These are phyloP conservation scores for Cryptosporidium andersoni DNA, from an alignment of 169 alveolate species.

Conservation along the genomic window DNA sequence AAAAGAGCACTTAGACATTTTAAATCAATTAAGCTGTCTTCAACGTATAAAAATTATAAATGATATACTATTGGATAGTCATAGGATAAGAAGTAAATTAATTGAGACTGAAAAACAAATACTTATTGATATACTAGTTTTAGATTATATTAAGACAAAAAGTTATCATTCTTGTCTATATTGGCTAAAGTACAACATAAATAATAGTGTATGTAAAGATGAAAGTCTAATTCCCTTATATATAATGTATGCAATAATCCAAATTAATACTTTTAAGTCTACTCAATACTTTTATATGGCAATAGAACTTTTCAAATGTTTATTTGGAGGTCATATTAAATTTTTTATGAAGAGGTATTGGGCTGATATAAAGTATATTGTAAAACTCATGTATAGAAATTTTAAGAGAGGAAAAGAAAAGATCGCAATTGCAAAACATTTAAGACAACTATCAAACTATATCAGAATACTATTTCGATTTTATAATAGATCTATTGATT, in stretches of 20 bases:
- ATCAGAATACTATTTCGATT: background rate
- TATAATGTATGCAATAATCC: conserved; percentile 7
- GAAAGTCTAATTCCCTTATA: conserved; percentile 26
- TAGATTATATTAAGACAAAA: conserved; percentile 1
- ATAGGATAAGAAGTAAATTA: background rate
- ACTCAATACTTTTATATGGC: conserved; percentile 5
- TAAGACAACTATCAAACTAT: background rate
- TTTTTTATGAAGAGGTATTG: conserved; percentile 58
- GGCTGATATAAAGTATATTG: conserved; percentile 17
- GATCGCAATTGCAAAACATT: background rate
- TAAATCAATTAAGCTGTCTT: background rate
- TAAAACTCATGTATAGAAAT: background rate
- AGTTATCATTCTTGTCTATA: conserved; percentile 2
- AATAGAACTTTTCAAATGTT: background rate
- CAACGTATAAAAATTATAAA: conserved; percentile 6
- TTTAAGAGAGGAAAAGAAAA: background rate
- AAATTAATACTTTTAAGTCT: background rate
- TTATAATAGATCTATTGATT: background rate
- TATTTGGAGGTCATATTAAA: conserved; percentile 17
- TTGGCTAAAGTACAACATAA: conserved; percentile 19
- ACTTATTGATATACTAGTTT: conserved; percentile 9
- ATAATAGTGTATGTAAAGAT: background rate
- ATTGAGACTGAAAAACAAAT: background rate
- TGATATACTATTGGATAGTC: conserved; percentile 3
- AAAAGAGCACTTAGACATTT: background rate